Base-by-base conservation (phyloP, 139 green algal species). In the Astrephomene gubernaculifera region DNA sequence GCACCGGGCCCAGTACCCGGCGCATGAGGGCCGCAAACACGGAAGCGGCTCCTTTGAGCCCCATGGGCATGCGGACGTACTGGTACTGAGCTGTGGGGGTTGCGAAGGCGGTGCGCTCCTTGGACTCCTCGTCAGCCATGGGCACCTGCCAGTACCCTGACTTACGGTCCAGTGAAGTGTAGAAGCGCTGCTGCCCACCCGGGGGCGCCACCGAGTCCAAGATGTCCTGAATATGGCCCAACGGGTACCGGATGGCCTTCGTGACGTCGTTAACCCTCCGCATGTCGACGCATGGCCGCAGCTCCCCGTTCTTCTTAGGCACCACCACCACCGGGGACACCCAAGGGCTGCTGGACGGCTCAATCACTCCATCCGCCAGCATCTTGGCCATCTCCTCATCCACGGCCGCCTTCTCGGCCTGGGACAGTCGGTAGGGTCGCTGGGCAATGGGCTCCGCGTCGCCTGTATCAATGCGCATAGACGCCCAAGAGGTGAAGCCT, bases 271-370 rank as follows among this genome's bases (percentile, higher is more conserved):
- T n/a, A n/a, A n/a, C n/a, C n/a, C n/a, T n/a, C n/a, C n/a, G n/a
- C n/a, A n/a, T n/a, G n/a, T n/a, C n/a, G n/a, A n/a, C n/a, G n/a
- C n/a, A n/a, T n/a, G n/a, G n/a, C n/a, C n/a, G n/a, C n/a, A n/a
- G 60, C 60, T n/a, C n/a, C n/a, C n/a, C n/a, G n/a, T n/a, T n/a
- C n/a, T n/a, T n/a, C n/a, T n/a, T n/a, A 14, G 43, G 43, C n/a
- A 43, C 70, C 43, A 44, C 29, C 29, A 61, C 70, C 22, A 54
- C 68, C 12, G 68, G 68, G 39, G 39, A 57, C 22, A 57, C 38
- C 68, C 68, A 75, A 2, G 61, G 61, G 61, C 61, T 70, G 61
- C 12, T 70, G 29, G 61, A 70, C 29, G 61, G 61, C 61, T 70
- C 61, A 22, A 70, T 70, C n/a, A 70, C 24, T 17, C 61, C 61